Percentiles rank a stretch among this genome's conserved stretches.
phyloP scores from a whole-genome alignment of 257 asterid species.

The Solanum peruvianum region DNA sequence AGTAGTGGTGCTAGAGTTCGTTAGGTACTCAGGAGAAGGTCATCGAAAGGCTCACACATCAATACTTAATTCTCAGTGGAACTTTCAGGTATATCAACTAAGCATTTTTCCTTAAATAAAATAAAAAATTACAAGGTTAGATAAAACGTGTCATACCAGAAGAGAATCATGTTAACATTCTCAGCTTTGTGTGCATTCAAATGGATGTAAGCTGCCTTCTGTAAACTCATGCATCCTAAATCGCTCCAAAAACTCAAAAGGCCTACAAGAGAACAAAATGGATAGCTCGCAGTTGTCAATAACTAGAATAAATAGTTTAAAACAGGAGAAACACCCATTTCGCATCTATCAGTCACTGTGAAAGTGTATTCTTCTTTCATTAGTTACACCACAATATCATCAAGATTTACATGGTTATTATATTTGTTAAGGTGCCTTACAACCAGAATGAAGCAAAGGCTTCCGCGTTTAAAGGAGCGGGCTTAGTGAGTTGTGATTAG shows the following conservation, averaged over 20 bases:
- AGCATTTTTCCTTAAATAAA: background rate
- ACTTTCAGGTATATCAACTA: background rate
- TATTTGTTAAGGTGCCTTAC: background rate
- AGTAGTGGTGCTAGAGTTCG: background rate
- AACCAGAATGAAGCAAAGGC: background rate
- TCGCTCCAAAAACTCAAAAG: slow-evolving; percentile 82
- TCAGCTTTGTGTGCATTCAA: slow-evolving; percentile 95
- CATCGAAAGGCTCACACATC: background rate
- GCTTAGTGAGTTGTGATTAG: background rate
- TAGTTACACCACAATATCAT: background rate
- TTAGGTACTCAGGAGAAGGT: background rate
- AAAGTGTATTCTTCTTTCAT: background rate
- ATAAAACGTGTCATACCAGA: background rate
- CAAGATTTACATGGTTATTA: background rate
- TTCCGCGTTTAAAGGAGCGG: background rate
- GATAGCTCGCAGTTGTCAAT: background rate
- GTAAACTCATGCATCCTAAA: slow-evolving; percentile 81
- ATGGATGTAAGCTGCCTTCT: slow-evolving; percentile 84
- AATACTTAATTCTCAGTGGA: background rate
- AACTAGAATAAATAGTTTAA: background rate
- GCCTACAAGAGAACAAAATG: slow-evolving; percentile 41
- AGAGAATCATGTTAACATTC: background rate
- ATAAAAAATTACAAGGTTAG: background rate
- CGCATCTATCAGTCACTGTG: background rate
- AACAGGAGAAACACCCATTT: background rate